A percentile compares a stretch with the other conserved stretches of the same genome.
Conservation (phyloP, 2,329 filamentous ascomycete genomes). For the Cladorrhinum sp. region DNA sequence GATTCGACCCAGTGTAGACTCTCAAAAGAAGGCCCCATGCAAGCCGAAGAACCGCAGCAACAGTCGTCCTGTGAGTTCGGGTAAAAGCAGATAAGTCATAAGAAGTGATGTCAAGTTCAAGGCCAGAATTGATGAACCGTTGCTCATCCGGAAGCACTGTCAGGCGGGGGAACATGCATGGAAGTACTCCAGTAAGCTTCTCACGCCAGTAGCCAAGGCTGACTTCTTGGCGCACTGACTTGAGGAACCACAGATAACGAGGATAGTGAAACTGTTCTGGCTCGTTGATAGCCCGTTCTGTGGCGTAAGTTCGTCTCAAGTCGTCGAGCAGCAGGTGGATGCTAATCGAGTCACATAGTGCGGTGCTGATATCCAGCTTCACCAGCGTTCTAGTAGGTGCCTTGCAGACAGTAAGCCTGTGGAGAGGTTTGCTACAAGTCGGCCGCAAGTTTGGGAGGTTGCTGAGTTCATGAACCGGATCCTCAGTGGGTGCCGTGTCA, state of each 20-base stretch:
- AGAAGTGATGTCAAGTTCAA: conserved; percentile 41
- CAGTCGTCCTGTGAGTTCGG: conserved; percentile 39
- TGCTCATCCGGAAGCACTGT: conserved; percentile 25
- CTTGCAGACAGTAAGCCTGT: conserved; percentile 50
- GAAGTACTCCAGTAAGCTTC: conserved; percentile 36
- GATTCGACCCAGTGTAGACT: conserved; percentile 50
- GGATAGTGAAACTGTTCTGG: conserved; percentile 36
- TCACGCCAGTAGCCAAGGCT: conserved; percentile 48
- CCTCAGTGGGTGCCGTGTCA: conserved; percentile 40
- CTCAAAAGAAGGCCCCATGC: conserved; percentile 59
- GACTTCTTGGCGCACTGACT: conserved; percentile 31
- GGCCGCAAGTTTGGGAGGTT: conserved; percentile 41
- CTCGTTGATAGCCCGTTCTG: conserved; percentile 35
- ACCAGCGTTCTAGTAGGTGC: conserved; percentile 43
- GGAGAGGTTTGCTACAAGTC: conserved; percentile 42
- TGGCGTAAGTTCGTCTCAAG: conserved; percentile 44
- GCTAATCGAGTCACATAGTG: conserved; percentile 48
- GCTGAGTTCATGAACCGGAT: conserved; percentile 39
- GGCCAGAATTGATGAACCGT: conserved; percentile 36
- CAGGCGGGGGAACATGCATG: conserved; percentile 47
- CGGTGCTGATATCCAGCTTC: conserved; percentile 50
- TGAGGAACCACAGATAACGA: conserved; percentile 39
- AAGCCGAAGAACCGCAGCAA: conserved; percentile 52
- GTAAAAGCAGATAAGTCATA: conserved; percentile 45
- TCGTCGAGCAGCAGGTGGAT: conserved; percentile 47